A percentile compares a stretch with the other conserved stretches of the same genome.
Evolutionary conservation across 2,329 filamentous ascomycete genomes (phyloP).

Genomic region (Paraphoma sp.): DNA sequence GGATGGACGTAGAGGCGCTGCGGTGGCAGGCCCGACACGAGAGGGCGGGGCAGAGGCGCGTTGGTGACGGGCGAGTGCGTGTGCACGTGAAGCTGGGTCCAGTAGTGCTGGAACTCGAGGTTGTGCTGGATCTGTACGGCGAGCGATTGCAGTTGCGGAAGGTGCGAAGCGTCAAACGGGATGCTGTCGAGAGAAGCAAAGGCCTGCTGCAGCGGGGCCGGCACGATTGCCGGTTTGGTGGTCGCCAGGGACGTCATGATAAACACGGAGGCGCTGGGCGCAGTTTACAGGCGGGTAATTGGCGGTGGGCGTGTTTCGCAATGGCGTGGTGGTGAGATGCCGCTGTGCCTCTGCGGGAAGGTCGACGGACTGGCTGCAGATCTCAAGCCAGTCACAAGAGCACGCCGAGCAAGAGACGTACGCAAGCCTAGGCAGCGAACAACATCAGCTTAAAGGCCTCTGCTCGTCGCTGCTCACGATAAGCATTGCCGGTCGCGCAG

Average conservation of each 20-base stretch:
- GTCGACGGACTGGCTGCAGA: slow-evolving; percentile 27
- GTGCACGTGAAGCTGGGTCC: slow-evolving; percentile 68
- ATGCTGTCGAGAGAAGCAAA: slow-evolving; percentile 30
- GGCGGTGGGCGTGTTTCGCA: slow-evolving; percentile 30
- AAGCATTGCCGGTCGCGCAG: not conserved
- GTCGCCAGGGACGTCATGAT: slow-evolving; percentile 34
- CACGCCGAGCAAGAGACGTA: slow-evolving; percentile 8
- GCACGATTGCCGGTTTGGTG: slow-evolving; percentile 32
- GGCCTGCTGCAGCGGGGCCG: slow-evolving; percentile 42
- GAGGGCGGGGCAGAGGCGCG: slow-evolving; percentile 60
- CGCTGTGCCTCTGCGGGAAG: slow-evolving; percentile 41
- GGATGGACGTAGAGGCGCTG: slow-evolving; percentile 78
- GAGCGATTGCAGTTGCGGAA: slow-evolving; percentile 55
- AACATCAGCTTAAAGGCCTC: not conserved
- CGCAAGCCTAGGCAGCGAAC: slow-evolving; percentile 14
- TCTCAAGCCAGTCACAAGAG: slow-evolving; percentile 16
- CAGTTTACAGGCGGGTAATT: slow-evolving; percentile 22
- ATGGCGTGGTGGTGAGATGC: slow-evolving; percentile 18
- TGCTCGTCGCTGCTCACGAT: not conserved
- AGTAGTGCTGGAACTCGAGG: slow-evolving; percentile 77
- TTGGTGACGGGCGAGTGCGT: slow-evolving; percentile 52
- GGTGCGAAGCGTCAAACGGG: slow-evolving; percentile 24
- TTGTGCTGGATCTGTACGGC: slow-evolving; percentile 71
- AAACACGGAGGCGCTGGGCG: slow-evolving; percentile 10
- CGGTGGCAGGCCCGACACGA: slow-evolving; percentile 77